Base-by-base conservation (phyloP, 805 yeast genomes). In the Hemisphaericaspora nanyangensis region DNA sequence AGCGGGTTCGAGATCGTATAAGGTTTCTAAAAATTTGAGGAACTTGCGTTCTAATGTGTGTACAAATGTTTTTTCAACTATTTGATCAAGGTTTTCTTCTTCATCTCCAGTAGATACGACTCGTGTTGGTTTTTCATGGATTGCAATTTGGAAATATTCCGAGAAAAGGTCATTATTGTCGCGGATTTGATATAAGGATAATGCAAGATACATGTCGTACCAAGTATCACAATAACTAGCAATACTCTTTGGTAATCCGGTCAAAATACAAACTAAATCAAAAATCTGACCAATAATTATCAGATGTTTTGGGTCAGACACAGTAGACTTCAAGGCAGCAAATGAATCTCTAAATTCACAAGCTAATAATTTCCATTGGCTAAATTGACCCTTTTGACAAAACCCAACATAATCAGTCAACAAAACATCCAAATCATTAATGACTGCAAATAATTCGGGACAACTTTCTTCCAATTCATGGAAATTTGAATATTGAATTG, bases 151-250 rank as follows among this genome's bases (percentile, higher is more conserved):
- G 38, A 51, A 67, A 47, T 60, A 68, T 20, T 66, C 70, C 5
- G 50, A 29, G 40, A 56, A 68, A 3, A 67, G 50, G 17, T 52
- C 49, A 7, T 42, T 44, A 41, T 58, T 60, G 79, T 88, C 60
- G 37, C 73, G 57, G 1, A 83, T 70, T 51, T 80, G 80, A 52
- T 66, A 85, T 28, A 80, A 59, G 7, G 78, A 54, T n/a, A 80
- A 65, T 6, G 78, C 77, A 29, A 72, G 61, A 29, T 77, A 69
- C 11, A 80, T 67, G 51, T 85, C 93, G 53, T 80, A 83, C 95
- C 95, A 85, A 0, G 76, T 59, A 6, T 66, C 63, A 12, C 85
- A 72, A 49, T 64, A 68, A 12, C 65, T 63, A 3, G 77, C 54
- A 17, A 82, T 82, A 3, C 79, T 65, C 28, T 70, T 67, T 7